Evolutionary conservation across 2,329 filamentous ascomycete species (phyloP).

Genomic region (Atkinsonella texensis): DNA sequence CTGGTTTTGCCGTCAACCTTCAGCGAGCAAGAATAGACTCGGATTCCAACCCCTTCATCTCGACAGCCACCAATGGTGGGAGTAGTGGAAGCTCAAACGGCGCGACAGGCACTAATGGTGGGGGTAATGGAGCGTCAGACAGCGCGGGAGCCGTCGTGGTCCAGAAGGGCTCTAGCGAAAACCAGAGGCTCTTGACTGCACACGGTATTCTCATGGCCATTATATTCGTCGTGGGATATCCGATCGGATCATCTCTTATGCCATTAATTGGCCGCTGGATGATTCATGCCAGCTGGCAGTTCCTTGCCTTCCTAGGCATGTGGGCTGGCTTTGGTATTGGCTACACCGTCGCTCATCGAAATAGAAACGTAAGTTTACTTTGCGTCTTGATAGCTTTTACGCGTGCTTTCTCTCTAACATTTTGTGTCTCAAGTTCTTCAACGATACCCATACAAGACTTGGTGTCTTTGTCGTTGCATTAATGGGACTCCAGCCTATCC

Average conservation of each 20-base stretch:
- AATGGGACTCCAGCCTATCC: slow-evolving; percentile 44
- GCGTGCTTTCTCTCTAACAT: not conserved
- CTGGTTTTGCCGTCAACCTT: slow-evolving; percentile 36
- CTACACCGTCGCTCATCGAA: slow-evolving; percentile 30
- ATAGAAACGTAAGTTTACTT: slow-evolving; percentile 27
- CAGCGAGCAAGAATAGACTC: slow-evolving; percentile 30
- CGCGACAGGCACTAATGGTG: not conserved
- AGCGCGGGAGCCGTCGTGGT: not conserved
- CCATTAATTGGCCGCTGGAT: slow-evolving; percentile 44
- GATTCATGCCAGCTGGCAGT: slow-evolving; percentile 45
- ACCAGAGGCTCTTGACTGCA: slow-evolving; percentile 22
- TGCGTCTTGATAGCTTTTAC: not conserved
- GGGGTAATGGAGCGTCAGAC: not conserved
- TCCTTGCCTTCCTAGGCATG: slow-evolving; percentile 41
- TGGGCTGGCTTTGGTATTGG: slow-evolving; percentile 50
- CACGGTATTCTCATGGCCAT: slow-evolving; percentile 52
- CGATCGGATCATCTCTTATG: slow-evolving; percentile 48
- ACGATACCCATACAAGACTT: slow-evolving; percentile 40
- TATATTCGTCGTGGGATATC: slow-evolving; percentile 47
- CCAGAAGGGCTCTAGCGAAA: slow-evolving; percentile 6
- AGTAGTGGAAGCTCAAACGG: not conserved
- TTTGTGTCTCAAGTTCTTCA: slow-evolving; percentile 33
- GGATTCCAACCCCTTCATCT: slow-evolving; percentile 41
- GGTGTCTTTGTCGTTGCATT: slow-evolving; percentile 42
- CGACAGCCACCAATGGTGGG: not conserved